Evolutionary conservation across 78 protist genomes (phyloP), one percentile per base, ranked within the genome.

Genomic region (Cavenderia fasciculata): DNA sequence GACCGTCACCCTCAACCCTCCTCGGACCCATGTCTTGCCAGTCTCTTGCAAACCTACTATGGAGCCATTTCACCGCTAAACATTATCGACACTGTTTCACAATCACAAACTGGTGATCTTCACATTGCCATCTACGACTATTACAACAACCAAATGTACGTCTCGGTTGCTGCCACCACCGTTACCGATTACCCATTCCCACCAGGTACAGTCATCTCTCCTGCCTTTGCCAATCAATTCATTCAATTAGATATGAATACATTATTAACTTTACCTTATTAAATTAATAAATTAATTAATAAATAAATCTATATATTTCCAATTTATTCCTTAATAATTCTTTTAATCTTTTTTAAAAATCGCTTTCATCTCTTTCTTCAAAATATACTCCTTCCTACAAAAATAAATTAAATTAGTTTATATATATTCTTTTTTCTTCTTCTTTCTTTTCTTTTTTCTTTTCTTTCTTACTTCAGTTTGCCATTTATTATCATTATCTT

Each of bases 401-500:
- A 14, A 69, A 52, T 52, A 4, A 52, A 52, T 52, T 4, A 52
- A n/a, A 25, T 52, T 51, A 19, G 18, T 71, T 71, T 40, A 38
- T 72, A 69, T 70, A 27, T 40, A 25, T 65, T 14, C 8, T 46
- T 46, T 14, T 46, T 46, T 46, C 11, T 14, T 14, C 8, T 11
- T 14, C 8, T 14, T 46, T 46, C 51, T 46, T 46, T 11, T 46
- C 8, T 46, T 46, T 11, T 11, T 14, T 14, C 23, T 46, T 11
- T 14, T 46, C 11, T 8, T 8, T 11, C 40, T 59, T 46, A 31
- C 76, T 44, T 73, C 93, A 10, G 73, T 47, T 33, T 44, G 44
- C 93, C 93, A 87, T 18, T 43, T 66, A 4, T 61, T 40, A 69
- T 87, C 86, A 4, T 62, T 74, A 49, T 41, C 29, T 59, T 73